Base-by-base conservation (phyloP, 2,329 filamentous ascomycete species). In the Sordariomycetes sp. region DNA sequence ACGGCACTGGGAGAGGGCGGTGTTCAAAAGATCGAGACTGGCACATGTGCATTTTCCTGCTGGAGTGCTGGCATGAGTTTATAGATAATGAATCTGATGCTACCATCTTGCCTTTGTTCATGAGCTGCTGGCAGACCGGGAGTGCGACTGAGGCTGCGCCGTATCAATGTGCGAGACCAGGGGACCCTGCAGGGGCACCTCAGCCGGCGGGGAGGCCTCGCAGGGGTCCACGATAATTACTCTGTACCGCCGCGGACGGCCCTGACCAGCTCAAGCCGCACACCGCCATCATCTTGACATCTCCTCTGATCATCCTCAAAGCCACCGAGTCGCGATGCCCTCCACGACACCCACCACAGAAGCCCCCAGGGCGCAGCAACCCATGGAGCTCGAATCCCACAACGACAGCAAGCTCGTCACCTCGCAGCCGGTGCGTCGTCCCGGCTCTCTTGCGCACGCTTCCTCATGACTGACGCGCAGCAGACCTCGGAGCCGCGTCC, bases 401-500 rank as follows among this genome's bases (percentile, higher is more conserved):
- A 7, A 7, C 31, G 6, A 14, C 19, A 12, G 21, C 31, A n/a
- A 14, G 4, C 15, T 16, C 7, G 2, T 16, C n/a, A 33, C 21
- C 4, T 16, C n/a, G 12, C 23, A 33, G 25, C 25, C 25, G 8
- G 25, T 28, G n/a, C 8, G 25, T 31, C 15, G 4, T 7, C n/a
- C 29, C 16, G 6, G 3, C 8, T n/a, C 29, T 8, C 19, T 17
- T 31, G n/a, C 8, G 21, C 24, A 12, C 16, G n/a, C n/a, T 16
- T 14, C 8, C 21, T 26, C 15, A 18, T 20, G n/a, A 16, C 33
- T 23, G 23, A 19, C 14, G n/a, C 23, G n/a, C 11, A n/a, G 23
- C 30, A 47, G 47, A 19, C 39, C n/a, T 19, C 35, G 24, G 47
- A 51, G 27, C 47, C 43, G 30, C 41, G 39, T 5, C 36, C 36